phyloP scores from a whole-genome alignment of 2,329 filamentous ascomycete species.

The Fusarium poae region DNA sequence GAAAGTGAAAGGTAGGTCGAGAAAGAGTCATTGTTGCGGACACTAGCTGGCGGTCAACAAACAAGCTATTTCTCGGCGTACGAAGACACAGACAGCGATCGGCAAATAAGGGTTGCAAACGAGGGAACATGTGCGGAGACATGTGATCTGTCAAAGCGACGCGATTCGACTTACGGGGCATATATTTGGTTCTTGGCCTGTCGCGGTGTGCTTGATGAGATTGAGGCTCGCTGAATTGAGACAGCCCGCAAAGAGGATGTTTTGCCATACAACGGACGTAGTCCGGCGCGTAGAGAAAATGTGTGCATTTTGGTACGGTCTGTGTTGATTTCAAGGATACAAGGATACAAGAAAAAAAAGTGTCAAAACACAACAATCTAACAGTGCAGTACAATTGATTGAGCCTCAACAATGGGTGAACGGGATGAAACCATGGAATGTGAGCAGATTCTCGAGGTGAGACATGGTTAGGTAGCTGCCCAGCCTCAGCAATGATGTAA shows the following conservation, averaged over 20 bases:
- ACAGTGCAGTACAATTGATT: slow-evolving; percentile 4
- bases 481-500: slow-evolving; percentile 32
- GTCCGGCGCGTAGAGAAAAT: slow-evolving; percentile 8
- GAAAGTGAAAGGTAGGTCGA: slow-evolving; percentile 68
- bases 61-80: slow-evolving; percentile 26
- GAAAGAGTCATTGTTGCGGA: slow-evolving; percentile 68
- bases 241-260: slow-evolving; percentile 7
- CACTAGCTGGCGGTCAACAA: slow-evolving; percentile 54
- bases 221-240: slow-evolving; percentile 25
- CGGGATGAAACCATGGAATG: slow-evolving; percentile 16
- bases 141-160: slow-evolving; percentile 25
- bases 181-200: slow-evolving; percentile 54
- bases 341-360: neutral
- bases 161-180: slow-evolving; percentile 50
- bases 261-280: slow-evolving; percentile 26
- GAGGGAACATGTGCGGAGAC: slow-evolving; percentile 24
- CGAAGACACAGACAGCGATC: slow-evolving; percentile 27
- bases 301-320: slow-evolving; percentile 17
- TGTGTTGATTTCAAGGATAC: neutral
- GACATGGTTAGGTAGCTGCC: slow-evolving; percentile 17
- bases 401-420: slow-evolving; percentile 22
- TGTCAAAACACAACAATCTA: neutral
- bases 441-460: slow-evolving; percentile 20
- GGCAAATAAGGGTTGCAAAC: slow-evolving; percentile 41
- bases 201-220: slow-evolving; percentile 46